These are phyloP conservation scores for Lactarius quietus DNA, from an alignment of 768 basidiomycete species.

Conservation along the genomic window DNA sequence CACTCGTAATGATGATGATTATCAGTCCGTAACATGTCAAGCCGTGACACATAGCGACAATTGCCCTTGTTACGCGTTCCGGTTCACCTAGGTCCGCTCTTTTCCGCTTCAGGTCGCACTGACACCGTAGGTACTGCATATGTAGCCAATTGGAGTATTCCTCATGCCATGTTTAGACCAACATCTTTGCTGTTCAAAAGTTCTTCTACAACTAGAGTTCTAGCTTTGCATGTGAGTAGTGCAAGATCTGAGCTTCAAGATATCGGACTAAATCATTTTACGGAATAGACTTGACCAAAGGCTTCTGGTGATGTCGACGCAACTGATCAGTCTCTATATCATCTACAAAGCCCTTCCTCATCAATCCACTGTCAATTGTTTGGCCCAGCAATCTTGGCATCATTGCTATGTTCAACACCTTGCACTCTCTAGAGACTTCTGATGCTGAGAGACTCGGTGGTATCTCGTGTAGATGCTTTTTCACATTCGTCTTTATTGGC, in stretches of 20 bases:
- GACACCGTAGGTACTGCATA: too few relatives aligned
- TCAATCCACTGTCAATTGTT: slow-evolving; percentile 42
- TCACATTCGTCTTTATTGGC: slow-evolving; percentile 40
- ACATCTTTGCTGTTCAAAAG: slow-evolving; percentile 44
- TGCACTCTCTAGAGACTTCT: slow-evolving; percentile 36
- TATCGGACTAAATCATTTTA: not conserved
- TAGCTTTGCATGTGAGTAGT: slow-evolving; percentile 35
- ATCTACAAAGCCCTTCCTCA: slow-evolving; percentile 42
- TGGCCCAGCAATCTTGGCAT: slow-evolving; percentile 43
- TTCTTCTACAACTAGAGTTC: slow-evolving; percentile 42
- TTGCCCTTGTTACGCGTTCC: too few relatives aligned
- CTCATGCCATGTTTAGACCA: slow-evolving; percentile 31
- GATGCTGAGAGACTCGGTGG: slow-evolving; percentile 45
- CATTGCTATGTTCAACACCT: slow-evolving; percentile 44
- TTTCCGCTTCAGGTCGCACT: too few relatives aligned
- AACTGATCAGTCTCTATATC: slow-evolving; percentile 40
- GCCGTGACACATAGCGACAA: too few relatives aligned
- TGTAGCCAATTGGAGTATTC: too few relatives aligned
- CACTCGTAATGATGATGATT: too few relatives aligned
- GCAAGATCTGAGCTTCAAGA: not conserved
- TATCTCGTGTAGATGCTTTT: slow-evolving; percentile 50
- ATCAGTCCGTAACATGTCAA: too few relatives aligned
- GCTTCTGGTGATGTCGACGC: slow-evolving; percentile 42
- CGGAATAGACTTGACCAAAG: slow-evolving; percentile 32
- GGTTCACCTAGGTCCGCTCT: too few relatives aligned